Evolutionary conservation across 352 stramenopile genomes (phyloP), one percentile per base, ranked within the genome.

Genomic region (Globisporangium mamillatum): DNA sequence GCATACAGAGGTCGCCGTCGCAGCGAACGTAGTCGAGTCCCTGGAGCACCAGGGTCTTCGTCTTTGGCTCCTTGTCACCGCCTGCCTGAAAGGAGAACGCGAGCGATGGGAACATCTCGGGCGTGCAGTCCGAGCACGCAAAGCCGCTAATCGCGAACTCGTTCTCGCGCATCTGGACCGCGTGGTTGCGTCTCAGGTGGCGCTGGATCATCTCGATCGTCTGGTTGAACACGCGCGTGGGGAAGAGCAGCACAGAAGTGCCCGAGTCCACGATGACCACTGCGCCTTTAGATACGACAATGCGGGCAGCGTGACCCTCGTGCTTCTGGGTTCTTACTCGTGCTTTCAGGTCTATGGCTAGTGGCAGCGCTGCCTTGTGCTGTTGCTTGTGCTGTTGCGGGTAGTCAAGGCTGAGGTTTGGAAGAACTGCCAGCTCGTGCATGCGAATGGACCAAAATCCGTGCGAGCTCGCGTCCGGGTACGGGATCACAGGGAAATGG

Each of bases 211-310:
- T 62, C 0, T 53, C 38, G 22, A 92, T 77, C 16, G 76, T 78
- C 5, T 48, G 53, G 25, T 80, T 76, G 67, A 89, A 90, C 0
- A 80, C 72, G 0, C 57, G 67, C 52, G 66, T 62, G 12, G 81
- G 81, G 6, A 92, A 75, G 71, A 92, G 60, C 9, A 92, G 54
- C 24, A 90, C 70, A 50, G 84, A 92, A 1, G 84, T 92, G 46
- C 84, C 84, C 1, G 81, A 90, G 71, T 92, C 84, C 29, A 92
- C 73, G 34, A 92, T 87, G 12, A 75, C 81, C 12, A 82, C 72
- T 54, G 69, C 29, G 58, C 58, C 29, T 65, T 61, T 46, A 59
- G 60, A 65, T 9, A 72, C 22, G 52, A 64, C 20, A 8, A 32
- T 16, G 20, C 22, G 16, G 12, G 18, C 27, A 20, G 18, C 29